These are phyloP conservation scores for Rutstroemia sydowiana DNA, from an alignment of 2,329 filamentous ascomycete genomes.

Conservation along the genomic window DNA sequence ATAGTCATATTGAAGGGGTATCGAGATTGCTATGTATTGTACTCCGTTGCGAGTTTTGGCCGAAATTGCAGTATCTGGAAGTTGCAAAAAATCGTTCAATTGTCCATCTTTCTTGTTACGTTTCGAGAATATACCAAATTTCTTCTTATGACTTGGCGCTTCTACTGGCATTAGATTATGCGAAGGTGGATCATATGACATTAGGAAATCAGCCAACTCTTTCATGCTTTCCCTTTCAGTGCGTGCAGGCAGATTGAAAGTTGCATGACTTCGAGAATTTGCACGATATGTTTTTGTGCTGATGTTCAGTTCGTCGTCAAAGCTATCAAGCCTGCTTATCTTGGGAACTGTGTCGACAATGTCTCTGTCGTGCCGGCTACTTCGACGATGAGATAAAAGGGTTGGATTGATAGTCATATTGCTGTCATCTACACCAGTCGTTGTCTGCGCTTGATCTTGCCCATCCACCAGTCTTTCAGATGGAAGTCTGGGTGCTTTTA, in stretches of 20 bases:
- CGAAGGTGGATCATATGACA: conserved; percentile 41
- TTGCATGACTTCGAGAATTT: neutral
- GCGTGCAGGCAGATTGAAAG: conserved; percentile 1
- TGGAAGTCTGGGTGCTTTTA: neutral
- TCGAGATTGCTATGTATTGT: conserved; percentile 54
- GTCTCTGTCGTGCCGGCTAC: conserved; percentile 2
- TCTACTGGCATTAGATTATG: conserved; percentile 44
- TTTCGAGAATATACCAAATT: conserved; percentile 29
- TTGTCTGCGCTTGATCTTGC: neutral
- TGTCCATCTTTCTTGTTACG: conserved; percentile 29
- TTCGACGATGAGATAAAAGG: conserved; percentile 2
- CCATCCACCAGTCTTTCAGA: neutral
- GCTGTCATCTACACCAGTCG: neutral
- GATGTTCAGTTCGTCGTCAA: neutral
- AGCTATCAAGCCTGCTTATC: neutral
- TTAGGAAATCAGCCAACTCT: conserved; percentile 43
- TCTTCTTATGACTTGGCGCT: conserved; percentile 28
- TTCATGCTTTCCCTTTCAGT: conserved; percentile 23
- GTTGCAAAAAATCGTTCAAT: conserved; percentile 29
- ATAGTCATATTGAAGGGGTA: conserved; percentile 45
- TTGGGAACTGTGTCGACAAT: conserved; percentile 2
- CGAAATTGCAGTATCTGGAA: conserved; percentile 50
- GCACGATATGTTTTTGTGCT: neutral
- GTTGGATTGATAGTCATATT: conserved; percentile 1
- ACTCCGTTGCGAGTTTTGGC: conserved; percentile 46